Conservation (phyloP, 306 rosid genomes). For the Cucumis melo region DNA sequence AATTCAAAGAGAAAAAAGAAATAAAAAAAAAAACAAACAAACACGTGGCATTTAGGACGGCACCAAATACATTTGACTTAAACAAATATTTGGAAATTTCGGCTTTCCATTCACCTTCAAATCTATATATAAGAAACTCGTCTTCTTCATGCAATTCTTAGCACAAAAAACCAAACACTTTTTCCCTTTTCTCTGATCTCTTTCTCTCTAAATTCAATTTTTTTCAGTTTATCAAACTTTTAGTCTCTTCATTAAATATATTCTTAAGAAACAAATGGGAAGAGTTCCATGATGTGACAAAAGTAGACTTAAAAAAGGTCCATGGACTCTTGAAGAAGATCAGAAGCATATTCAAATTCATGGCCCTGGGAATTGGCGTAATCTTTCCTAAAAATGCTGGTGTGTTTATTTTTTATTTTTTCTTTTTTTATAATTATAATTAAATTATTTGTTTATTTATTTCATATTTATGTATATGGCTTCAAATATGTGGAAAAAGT, state of each 20-base stretch:
- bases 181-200: not conserved
- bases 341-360: conserved; percentile 43
- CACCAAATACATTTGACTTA: conserved; percentile 72
- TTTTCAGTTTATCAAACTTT: too few species aligned
- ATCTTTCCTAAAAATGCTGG: conserved; percentile 89
- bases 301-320: conserved; percentile 79
- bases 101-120: not conserved
- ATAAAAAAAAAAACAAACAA: too few species aligned
- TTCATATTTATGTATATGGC: conserved; percentile 18
- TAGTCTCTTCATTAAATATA: not conserved
- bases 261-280: conserved; percentile 32
- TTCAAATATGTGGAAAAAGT: conserved; percentile 88
- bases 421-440: not conserved
- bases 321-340: conserved; percentile 96
- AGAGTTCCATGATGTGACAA: conserved; percentile 94
- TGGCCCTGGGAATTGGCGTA: conserved; percentile 81
- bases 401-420: not conserved
- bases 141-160: conserved; percentile 5
- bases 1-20: too few species aligned
- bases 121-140: conserved; percentile 21
- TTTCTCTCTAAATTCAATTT: too few species aligned
- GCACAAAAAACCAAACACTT: conserved; percentile 19
- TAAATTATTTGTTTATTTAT: too few species aligned
- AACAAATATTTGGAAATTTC: not conserved
- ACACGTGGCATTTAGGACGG: conserved; percentile 57